These are phyloP conservation scores for Zelonia costaricensis DNA, from an alignment of 208 protist genomes.

Conservation along the genomic window DNA sequence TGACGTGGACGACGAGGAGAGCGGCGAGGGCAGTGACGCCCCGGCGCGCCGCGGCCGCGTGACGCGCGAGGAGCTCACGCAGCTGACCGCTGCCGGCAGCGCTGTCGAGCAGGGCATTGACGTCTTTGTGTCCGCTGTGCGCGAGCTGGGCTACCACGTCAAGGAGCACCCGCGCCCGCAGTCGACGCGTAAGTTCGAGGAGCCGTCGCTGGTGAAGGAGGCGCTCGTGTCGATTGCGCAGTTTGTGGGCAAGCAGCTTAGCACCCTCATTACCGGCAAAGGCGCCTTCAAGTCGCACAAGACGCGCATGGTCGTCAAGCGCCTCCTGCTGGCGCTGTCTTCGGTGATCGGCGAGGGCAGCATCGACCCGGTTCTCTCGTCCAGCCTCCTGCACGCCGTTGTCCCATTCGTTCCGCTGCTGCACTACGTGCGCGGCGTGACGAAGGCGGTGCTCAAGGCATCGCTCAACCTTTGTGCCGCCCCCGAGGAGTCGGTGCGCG, in stretches of 20 bases:
- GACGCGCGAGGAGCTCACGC: slow-evolving; percentile 52
- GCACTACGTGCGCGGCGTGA: slow-evolving; percentile 88
- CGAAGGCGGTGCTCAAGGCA: slow-evolving; percentile 73
- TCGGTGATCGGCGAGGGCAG: slow-evolving; percentile 63
- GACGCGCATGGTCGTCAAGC: slow-evolving; percentile 77
- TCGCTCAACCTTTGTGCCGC: slow-evolving; percentile 71
- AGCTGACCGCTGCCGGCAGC: slow-evolving; percentile 33
- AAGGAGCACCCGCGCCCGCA: slow-evolving; percentile 67
- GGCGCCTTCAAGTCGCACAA: slow-evolving; percentile 78
- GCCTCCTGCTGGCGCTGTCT: slow-evolving; percentile 67
- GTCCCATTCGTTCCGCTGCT: slow-evolving; percentile 84
- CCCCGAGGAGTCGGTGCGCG: slow-evolving; percentile 76
- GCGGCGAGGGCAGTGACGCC: slow-evolving; percentile 31
- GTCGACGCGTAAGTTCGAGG: slow-evolving; percentile 86
- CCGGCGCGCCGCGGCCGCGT: slow-evolving; percentile 39
- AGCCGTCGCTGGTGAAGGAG: slow-evolving; percentile 89
- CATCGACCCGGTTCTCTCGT: slow-evolving; percentile 61
- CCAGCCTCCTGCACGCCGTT: slow-evolving; percentile 73
- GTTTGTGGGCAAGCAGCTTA: slow-evolving; percentile 57
- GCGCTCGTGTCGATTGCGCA: slow-evolving; percentile 70
- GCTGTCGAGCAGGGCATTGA: slow-evolving; percentile 65
- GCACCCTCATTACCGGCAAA: slow-evolving; percentile 80
- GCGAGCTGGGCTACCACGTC: slow-evolving; percentile 75
- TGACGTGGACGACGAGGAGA: slow-evolving; percentile 30
- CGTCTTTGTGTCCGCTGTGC: slow-evolving; percentile 79